phyloP scores from a whole-genome alignment of 192 early-diverging fungal species.

The Coemansia sp. region DNA sequence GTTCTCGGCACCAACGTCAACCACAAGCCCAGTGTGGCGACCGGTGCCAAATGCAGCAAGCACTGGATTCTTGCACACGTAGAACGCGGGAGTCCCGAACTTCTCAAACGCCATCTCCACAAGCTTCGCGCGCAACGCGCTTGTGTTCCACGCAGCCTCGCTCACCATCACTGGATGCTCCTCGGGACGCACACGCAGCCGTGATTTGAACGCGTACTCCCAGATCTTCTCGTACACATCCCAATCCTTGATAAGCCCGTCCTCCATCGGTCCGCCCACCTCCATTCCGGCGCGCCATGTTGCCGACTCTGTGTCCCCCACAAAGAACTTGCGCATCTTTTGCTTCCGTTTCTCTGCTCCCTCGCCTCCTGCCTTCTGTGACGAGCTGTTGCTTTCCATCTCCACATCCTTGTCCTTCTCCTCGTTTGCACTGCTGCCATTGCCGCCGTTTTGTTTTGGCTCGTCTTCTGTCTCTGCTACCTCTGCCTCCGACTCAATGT shows the following conservation, averaged over 20 bases:
- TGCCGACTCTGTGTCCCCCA: slow-evolving; percentile 70
- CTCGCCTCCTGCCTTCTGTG: not conserved
- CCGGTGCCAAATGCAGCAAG: slow-evolving; percentile 94
- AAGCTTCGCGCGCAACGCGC: slow-evolving; percentile 80
- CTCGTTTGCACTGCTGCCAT: not conserved
- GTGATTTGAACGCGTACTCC: slow-evolving; percentile 76
- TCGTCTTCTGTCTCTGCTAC: slow-evolving; percentile 18
- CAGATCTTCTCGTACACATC: slow-evolving; percentile 89
- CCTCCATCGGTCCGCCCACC: slow-evolving; percentile 75
- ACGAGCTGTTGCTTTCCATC: slow-evolving; percentile 17
- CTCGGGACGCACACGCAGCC: slow-evolving; percentile 70
- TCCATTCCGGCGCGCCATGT: slow-evolving; percentile 81
- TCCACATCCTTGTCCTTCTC: slow-evolving; percentile 24
- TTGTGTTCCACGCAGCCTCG: slow-evolving; percentile 91
- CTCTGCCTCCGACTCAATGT: slow-evolving; percentile 51
- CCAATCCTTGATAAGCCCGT: slow-evolving; percentile 96
- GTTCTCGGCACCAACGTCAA: slow-evolving; percentile 87
- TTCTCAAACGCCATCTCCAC: slow-evolving; percentile 95
- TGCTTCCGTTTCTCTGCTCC: slow-evolving; percentile 1
- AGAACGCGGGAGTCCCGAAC: slow-evolving; percentile 90
- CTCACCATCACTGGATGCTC: slow-evolving; percentile 92
- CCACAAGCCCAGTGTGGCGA: slow-evolving; percentile 79
- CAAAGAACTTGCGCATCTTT: slow-evolving; percentile 59
- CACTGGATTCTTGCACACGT: slow-evolving; percentile 87
- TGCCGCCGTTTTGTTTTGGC: slow-evolving; percentile 21